Conservation (phyloP, 345 rosid species). For the Rhodomyrtus tomentosa region DNA sequence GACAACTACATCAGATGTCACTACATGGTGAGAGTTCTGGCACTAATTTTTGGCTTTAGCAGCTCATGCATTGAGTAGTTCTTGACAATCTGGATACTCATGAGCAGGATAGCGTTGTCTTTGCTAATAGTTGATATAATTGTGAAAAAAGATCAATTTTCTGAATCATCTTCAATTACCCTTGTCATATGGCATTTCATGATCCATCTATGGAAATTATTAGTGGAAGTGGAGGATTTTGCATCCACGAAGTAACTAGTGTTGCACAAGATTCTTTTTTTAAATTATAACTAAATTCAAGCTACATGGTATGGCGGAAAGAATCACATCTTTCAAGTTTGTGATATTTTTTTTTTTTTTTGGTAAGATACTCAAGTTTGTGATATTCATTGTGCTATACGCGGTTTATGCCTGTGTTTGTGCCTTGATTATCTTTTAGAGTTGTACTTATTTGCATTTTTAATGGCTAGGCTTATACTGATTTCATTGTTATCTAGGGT, state of each 20-base stretch:
- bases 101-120: neutral
- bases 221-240: neutral
- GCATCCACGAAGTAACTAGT: neutral
- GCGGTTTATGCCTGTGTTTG: neutral
- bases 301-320: neutral
- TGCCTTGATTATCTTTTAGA: neutral
- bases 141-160: neutral
- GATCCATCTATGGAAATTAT: neutral
- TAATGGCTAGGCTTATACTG: neutral
- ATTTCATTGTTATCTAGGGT: neutral
- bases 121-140: neutral
- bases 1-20: conserved; percentile 26
- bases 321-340: neutral
- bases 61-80: neutral
- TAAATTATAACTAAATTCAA: neutral
- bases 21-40: conserved; percentile 65
- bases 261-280: neutral
- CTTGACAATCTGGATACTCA: neutral
- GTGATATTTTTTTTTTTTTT: no score
- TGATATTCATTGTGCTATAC: neutral
- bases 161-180: neutral
- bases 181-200: neutral
- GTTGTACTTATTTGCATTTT: neutral
- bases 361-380: no score
- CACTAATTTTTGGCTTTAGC: neutral